Evolutionary conservation across 345 rosid species (phyloP), one percentile per base, ranked within the genome.

Genomic region (Lumnitzera littorea): DNA sequence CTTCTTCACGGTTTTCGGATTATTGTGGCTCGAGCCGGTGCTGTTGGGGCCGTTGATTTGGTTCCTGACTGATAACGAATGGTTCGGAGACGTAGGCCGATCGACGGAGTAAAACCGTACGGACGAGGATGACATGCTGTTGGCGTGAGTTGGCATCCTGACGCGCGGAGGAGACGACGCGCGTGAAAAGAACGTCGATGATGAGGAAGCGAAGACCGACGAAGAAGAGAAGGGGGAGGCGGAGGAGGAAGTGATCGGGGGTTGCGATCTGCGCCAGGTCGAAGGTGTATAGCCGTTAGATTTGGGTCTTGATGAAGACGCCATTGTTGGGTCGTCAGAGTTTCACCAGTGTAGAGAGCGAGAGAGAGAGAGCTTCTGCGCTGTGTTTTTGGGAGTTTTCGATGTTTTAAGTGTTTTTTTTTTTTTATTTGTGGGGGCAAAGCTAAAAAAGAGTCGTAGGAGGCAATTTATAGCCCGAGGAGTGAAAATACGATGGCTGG

Each of bases 201-300:
- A 58, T 15, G 69, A 43, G 25, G 62, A 61, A 24, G 69, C 55
- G 48, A 77, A 50, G 58, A 66, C 61, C 15, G 74, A 20, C 1
- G 85, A 72, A 7, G 70, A 72, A 43, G 82, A 82, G 62, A 80
- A 80, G 15, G 72, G 66, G 27, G 25, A 77, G 24, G 11, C 53
- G 7, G 67, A 48, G 7, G 67, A 48, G 17, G 41, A 64, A 48
- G 67, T 51, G 27, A 48, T 46, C 48, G 67, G 47, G 17, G 48
- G 58, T 9, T 76, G 51, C 2, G 62, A n/a, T 48, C 53, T n/a
- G 24, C 60, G 62, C 24, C 54, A 70, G 1, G 70, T 46, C 47
- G 67, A 56, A 25, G 48, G 53, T 49, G 54, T 51, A 51, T 51
- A 46, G 15, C 56, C 53, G 52, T 65, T 27, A 15, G 70, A 61